Conservation (phyloP, 768 basidiomycete species). For the Rhodotorula taiwanensis region DNA sequence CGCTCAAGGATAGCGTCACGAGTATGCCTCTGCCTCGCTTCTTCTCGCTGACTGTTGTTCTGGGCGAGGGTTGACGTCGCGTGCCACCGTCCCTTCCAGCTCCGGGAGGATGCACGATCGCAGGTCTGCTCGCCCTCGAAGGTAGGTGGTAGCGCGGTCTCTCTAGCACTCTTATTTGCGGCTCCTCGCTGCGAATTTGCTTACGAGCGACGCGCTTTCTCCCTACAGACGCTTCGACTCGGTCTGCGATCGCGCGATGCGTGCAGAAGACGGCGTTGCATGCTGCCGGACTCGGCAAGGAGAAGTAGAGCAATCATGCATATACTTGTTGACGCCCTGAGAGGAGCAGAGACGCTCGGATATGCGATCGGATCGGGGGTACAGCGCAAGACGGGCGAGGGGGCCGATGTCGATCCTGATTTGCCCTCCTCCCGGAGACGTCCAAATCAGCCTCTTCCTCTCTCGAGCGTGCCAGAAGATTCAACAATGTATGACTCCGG, state of each 20-base stretch:
- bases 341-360: neutral
- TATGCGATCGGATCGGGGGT: too few species aligned
- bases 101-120: constrained; percentile 96
- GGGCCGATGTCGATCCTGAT: too few species aligned
- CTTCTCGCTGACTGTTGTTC: neutral
- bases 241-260: constrained; percentile 60
- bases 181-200: too few species aligned
- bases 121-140: constrained; percentile 87
- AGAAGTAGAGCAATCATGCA: neutral
- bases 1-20: constrained; percentile 94
- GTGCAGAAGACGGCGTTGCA: constrained; percentile 91
- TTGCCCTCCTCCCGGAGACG: too few species aligned
- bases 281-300: constrained; percentile 65
- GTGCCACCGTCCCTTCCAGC: constrained; percentile 56
- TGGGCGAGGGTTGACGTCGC: too few species aligned
- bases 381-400: too few species aligned
- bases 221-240: neutral
- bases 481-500: too few species aligned
- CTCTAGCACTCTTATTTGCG: neutral
- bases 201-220: too few species aligned
- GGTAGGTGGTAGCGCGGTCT: neutral
- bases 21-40: constrained; percentile 55
- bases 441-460: too few species aligned
- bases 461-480: too few species aligned
- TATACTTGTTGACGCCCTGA: neutral